Conservation (phyloP, 371 early-diverging fungal species). For the Syncephalastrum monosporum region DNA sequence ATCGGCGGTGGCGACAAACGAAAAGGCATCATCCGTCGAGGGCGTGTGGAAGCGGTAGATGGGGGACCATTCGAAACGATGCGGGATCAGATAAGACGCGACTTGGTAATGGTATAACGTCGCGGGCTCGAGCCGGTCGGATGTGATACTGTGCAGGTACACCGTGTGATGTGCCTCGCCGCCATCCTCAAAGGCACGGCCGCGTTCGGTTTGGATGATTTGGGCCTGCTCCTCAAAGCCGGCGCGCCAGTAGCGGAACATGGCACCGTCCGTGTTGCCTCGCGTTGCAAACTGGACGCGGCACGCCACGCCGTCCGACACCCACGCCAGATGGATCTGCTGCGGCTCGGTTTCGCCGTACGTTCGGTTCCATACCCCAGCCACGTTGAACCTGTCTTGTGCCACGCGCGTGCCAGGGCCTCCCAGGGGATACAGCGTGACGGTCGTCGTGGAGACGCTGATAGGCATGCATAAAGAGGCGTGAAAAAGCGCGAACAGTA, state of each 20-base stretch:
- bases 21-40: slow-evolving; percentile 9
- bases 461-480: too few species aligned
- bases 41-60: slow-evolving; percentile 19
- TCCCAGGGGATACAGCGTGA: slow-evolving; percentile 3
- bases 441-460: not conserved
- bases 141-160: slow-evolving; percentile 32
- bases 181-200: slow-evolving; percentile 39
- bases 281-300: slow-evolving; percentile 25
- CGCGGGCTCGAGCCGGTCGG: slow-evolving; percentile 13
- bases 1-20: slow-evolving; percentile 30
- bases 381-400: slow-evolving; percentile 11
- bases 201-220: not conserved
- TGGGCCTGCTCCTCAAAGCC: not conserved
- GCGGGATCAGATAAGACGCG: slow-evolving; percentile 3
- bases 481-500: too few species aligned
- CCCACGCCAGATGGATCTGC: slow-evolving; percentile 22
- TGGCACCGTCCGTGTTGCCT: slow-evolving; percentile 8
- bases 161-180: slow-evolving; percentile 27
- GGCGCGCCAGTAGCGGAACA: slow-evolving; percentile 21
- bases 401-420: slow-evolving; percentile 12
- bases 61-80: slow-evolving; percentile 7
- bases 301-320: slow-evolving; percentile 12
- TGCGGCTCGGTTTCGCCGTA: slow-evolving; percentile 21
- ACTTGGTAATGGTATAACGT: slow-evolving; percentile 33
- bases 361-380: slow-evolving; percentile 25